Percentiles rank a stretch among this genome's conserved stretches.
phyloP scores from a whole-genome alignment of 179 eudicot genomes.

The Beta macrorhiza region DNA sequence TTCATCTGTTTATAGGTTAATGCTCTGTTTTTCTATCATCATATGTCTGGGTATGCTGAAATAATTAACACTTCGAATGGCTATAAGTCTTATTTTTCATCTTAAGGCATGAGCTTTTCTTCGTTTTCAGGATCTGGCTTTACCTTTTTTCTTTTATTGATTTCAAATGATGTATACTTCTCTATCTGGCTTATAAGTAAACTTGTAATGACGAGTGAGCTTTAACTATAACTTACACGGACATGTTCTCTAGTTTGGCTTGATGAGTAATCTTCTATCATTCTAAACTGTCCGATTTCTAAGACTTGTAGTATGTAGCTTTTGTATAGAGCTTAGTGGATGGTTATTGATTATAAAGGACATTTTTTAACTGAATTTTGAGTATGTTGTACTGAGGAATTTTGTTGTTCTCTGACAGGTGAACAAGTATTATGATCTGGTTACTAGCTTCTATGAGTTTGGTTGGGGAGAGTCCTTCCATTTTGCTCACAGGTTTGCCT shows the following conservation, averaged over 20 bases:
- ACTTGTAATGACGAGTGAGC: no score
- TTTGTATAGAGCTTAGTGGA: background rate
- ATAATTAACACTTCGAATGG: background rate
- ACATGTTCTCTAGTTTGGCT: background rate
- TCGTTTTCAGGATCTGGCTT: background rate
- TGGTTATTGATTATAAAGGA: background rate
- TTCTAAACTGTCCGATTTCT: background rate
- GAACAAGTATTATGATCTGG: constrained; percentile 88
- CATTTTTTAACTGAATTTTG: no score
- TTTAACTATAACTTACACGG: no score
- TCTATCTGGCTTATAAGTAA: background rate
- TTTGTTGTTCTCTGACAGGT: constrained; percentile 43
- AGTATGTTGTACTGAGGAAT: no score
- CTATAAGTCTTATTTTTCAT: background rate
- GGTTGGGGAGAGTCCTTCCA: constrained; percentile 99
- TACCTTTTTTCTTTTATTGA: background rate
- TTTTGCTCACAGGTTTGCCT: constrained; percentile 78
- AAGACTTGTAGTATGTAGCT: background rate
- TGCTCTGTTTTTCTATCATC: background rate
- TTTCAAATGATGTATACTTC: background rate
- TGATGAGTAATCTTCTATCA: background rate
- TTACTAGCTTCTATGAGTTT: constrained; percentile 92
- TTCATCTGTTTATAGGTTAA: background rate
- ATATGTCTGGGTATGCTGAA: background rate
- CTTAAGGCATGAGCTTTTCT: background rate